Evolutionary conservation across 306 rosid species (phyloP), one percentile per base, ranked within the genome.

Genomic region (Ormosia semicastrata): DNA sequence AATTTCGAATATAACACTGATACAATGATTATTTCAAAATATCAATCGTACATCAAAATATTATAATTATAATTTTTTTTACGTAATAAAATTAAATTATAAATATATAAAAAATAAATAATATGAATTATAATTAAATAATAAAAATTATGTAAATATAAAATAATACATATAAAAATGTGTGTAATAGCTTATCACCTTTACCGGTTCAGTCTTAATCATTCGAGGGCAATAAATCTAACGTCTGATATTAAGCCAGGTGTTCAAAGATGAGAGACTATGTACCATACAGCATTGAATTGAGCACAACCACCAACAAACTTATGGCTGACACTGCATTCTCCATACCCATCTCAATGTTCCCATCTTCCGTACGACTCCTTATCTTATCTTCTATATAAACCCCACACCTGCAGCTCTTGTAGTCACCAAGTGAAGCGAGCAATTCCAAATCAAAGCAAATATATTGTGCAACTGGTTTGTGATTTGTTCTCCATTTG

Each of bases 281-380:
- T 8, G 60, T n/a, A 60, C 46, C 71, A 63, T 5, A 9, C 10
- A 6, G 24, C 81, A 76, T 76, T 76, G 18, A 76, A 47, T 76
- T 10, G 18, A 9, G 0, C 17, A 5, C 81, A 77, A 64, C 81
- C 0, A 64, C 73, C 65, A 47, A 5, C 81, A 15, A 17, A 77
- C 60, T 3, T 8, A 47, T 47, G 0, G 29, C 30, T 36, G 64
- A 7, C 73, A 64, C 81, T 12, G 14, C 53, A 29, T 13, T 18
- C 7, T 36, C 24, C 53, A 11, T 47, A 3, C 5, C 53, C 4
- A 17, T 5, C 5, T 8, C 17, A 8, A 8, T 5, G 33, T 37
- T 39, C 54, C 33, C 77, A 52, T 59, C 7, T 29, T 30, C 12
- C 8, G 0, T 0, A 11, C 4, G 7, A 0, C 2, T 11, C 34